Evolutionary conservation across 139 green algal species (phyloP), one percentile per base, ranked within the genome.

Genomic region (Volvox africanus): DNA sequence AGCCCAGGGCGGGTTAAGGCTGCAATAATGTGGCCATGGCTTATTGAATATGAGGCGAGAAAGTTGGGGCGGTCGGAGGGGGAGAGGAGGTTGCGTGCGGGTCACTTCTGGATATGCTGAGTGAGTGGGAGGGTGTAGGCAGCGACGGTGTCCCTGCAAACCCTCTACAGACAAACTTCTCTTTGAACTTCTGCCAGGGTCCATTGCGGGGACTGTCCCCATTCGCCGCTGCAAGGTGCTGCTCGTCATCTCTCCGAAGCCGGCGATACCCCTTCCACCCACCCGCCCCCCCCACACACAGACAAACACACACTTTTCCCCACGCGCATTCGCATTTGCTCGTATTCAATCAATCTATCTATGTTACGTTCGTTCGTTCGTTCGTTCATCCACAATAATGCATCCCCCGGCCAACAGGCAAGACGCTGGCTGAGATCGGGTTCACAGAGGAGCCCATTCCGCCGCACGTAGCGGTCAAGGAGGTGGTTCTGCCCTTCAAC

Each of bases 401-500:
- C 9, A 55, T 55, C 44, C 44, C 44, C 44, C 9, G 44, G 1
- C 84, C 61, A 32, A 2, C 85, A 89, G 85, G 86, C 86, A 91
- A 96, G 82, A 98, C 95, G 0, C 96, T 99, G 71, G 20, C 94
- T 20, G 96, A 99, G 55, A 83, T 99, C 3, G 88, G 86, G 68
- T 98, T 99, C 92, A 98, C 95, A 1, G 93, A 98, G 91, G 98
- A 99, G 96, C 93, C 97, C n/a, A 91, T 92, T 35, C 92, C 92
- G 69, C 94, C 96, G 55, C 98, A 99, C 91, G 98, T 99, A 35
- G 94, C 98, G 0, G 98, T 99, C 55, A 99, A 99, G 96, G 98
- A 99, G 95, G 98, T 98, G 33, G 98, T 99, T 88, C 96, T 99
- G 88, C 98, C 98, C 3, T 99, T 99, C 94, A 97, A 98, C 94